Evolutionary conservation across 2,329 filamentous ascomycete species (phyloP), one percentile per base, ranked within the genome.

Genomic region (Neopestalotiopsis rosae): DNA sequence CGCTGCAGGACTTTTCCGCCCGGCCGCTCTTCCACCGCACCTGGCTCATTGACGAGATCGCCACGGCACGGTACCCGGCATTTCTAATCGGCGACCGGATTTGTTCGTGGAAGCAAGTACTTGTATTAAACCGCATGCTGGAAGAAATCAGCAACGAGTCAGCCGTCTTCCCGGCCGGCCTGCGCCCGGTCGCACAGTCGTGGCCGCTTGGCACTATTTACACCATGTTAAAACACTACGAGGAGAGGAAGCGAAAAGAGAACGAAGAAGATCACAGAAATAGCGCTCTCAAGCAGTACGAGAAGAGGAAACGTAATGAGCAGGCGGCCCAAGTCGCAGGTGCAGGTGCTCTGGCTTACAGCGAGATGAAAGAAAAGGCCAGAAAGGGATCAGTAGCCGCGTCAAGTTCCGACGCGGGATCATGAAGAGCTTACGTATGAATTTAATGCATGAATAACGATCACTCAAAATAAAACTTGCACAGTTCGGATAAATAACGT

Each of bases 1-100:
- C 74, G 69, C 71, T 73, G 67, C 68, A 72, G 9, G 76, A 77
- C 58, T 79, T 81, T 57, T 70, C 80, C 52, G 72, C 68, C 40
- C 74, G 79, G 4, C 73, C 75, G 2, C 80, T 78, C 66, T 81
- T 81, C 65, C 76, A 78, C 38, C 77, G 79, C 6, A 76, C 74
- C 1, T 81, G 79, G 79, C 80, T 81, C 61, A 72, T 81, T 1
- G 79, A 79, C 61, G 79, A 81, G 69, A 74, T 81, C 45, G 73
- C 78, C 42, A 73, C 79, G 70, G 77, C 77, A 1, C 73, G 78
- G 2, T 78, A 80, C 42, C 71, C 74, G 3, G 70, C 70, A 3
- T 75, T 76, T 64, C 58, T 82, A 4, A 73, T 81, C 32, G 79
- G 79, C 38, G 78, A 81, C 66, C 73, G 75, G 56, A 79, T 81